These are phyloP conservation scores for Mycena citricolor DNA, from an alignment of 1,284 basidiomycete species.

Conservation along the genomic window DNA sequence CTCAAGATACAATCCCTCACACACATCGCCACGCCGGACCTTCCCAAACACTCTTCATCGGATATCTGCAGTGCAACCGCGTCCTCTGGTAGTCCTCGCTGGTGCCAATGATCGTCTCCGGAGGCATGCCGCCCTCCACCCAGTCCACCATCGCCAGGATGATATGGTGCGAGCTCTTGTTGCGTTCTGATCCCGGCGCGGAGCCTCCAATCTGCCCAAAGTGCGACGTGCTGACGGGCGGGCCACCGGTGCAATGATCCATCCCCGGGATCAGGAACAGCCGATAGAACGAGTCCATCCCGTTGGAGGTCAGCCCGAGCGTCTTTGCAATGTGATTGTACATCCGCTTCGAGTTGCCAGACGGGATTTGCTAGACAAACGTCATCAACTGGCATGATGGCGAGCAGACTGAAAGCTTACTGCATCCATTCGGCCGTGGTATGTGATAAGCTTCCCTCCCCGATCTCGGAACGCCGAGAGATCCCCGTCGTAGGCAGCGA, in stretches of 20 bases:
- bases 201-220: background rate
- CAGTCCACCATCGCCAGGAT: conserved; percentile 40
- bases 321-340: conserved; percentile 34
- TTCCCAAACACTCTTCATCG: conserved; percentile 23
- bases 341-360: conserved; percentile 34
- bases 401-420: background rate
- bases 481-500: conserved; percentile 9
- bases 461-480: conserved; percentile 8
- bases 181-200: too few species aligned
- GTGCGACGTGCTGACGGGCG: background rate
- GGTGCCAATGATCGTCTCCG: conserved; percentile 32
- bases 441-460: conserved; percentile 11
- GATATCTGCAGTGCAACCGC: conserved; percentile 25
- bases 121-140: conserved; percentile 39
- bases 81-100: conserved; percentile 15
- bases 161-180: conserved; percentile 37
- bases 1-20: too few species aligned
- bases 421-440: conserved; percentile 9
- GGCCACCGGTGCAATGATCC: background rate
- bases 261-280: conserved; percentile 1
- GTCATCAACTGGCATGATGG: background rate
- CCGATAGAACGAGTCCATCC: conserved; percentile 1
- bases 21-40: conserved; percentile 9
- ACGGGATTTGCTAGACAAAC: conserved; percentile 33
- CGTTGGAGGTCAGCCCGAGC: conserved; percentile 17